Percentiles rank a stretch among this genome's conserved stretches.
Evolutionary conservation across 2,329 filamentous ascomycete genomes (phyloP).

Genomic region (Keithomyces neogunnii): DNA sequence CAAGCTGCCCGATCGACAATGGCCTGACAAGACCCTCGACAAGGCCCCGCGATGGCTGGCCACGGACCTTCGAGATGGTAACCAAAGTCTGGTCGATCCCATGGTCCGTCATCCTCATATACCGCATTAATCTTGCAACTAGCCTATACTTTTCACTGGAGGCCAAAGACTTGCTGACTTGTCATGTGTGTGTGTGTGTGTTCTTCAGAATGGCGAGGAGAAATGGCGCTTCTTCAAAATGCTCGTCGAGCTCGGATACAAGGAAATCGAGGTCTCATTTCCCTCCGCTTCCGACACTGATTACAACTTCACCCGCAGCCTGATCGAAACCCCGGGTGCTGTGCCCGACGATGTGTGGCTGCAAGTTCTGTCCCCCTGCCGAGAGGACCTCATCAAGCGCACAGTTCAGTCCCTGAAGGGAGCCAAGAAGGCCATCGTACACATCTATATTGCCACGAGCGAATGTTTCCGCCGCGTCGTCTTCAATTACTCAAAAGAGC

Average conservation of each 20-base stretch:
- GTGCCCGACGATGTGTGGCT: slow-evolving; percentile 86
- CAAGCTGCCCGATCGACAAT: slow-evolving; percentile 64
- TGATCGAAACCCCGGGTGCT: slow-evolving; percentile 76
- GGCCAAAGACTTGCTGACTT: not conserved
- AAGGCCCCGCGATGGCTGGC: slow-evolving; percentile 88
- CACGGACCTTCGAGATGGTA: slow-evolving; percentile 77
- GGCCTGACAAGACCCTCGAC: slow-evolving; percentile 74
- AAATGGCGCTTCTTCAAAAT: slow-evolving; percentile 95
- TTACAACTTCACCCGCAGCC: slow-evolving; percentile 84
- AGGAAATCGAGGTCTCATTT: slow-evolving; percentile 96
- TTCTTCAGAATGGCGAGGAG: slow-evolving; percentile 72
- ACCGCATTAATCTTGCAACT: not conserved
- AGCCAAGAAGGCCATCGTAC: slow-evolving; percentile 86
- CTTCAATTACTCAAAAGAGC: slow-evolving; percentile 77
- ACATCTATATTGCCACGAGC: slow-evolving; percentile 93
- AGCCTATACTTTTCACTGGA: not conserved
- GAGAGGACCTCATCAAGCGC: slow-evolving; percentile 79
- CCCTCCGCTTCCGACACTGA: slow-evolving; percentile 91
- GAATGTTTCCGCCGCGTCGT: slow-evolving; percentile 90
- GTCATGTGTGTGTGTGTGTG: not conserved
- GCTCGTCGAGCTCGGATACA: slow-evolving; percentile 87
- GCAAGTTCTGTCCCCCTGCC: slow-evolving; percentile 86
- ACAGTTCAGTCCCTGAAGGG: slow-evolving; percentile 86
- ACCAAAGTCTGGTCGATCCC: slow-evolving; percentile 86
- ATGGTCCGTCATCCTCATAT: slow-evolving; percentile 54